Percentiles rank a stretch among this genome's conserved stretches.
Evolutionary conservation across 2,329 filamentous ascomycete species (phyloP).

Genomic region (Neonectria faginata): DNA sequence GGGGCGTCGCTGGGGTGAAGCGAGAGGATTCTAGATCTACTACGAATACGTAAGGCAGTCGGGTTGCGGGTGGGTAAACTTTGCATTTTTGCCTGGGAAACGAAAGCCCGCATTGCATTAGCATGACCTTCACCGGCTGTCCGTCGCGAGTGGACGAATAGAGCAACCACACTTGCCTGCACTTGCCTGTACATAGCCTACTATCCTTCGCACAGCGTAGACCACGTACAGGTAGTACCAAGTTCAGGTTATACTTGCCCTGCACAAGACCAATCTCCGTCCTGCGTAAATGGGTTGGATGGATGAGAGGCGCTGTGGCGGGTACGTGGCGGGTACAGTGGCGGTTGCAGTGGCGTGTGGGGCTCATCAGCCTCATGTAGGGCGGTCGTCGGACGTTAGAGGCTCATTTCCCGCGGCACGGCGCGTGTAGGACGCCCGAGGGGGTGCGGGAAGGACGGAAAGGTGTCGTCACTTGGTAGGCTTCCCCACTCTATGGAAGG

Average conservation of each 20-base stretch:
- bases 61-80: conserved; percentile 12
- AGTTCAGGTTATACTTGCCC: conserved; percentile 3
- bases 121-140: conserved; percentile 28
- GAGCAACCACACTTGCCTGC: conserved; percentile 12
- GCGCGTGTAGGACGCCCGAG: conserved; percentile 18
- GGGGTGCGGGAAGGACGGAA: conserved; percentile 10
- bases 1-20: conserved; percentile 42
- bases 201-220: not conserved
- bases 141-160: conserved; percentile 27
- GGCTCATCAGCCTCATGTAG: conserved; percentile 36
- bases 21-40: conserved; percentile 27
- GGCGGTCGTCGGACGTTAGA: conserved; percentile 35
- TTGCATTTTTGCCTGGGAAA: conserved; percentile 8
- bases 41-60: not conserved
- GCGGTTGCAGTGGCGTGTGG: conserved; percentile 31
- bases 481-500: conserved; percentile 39
- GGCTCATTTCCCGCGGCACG: conserved; percentile 39
- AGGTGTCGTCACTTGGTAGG: conserved; percentile 37
- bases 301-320: conserved; percentile 28
- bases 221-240: not conserved
- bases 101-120: conserved; percentile 33
- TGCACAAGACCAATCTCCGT: conserved; percentile 33
- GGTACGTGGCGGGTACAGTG: conserved; percentile 24
- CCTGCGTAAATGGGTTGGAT: conserved; percentile 15
- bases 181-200: not conserved